Base-by-base conservation (phyloP, 305 asterid species). In the Ruellia speciosa region DNA sequence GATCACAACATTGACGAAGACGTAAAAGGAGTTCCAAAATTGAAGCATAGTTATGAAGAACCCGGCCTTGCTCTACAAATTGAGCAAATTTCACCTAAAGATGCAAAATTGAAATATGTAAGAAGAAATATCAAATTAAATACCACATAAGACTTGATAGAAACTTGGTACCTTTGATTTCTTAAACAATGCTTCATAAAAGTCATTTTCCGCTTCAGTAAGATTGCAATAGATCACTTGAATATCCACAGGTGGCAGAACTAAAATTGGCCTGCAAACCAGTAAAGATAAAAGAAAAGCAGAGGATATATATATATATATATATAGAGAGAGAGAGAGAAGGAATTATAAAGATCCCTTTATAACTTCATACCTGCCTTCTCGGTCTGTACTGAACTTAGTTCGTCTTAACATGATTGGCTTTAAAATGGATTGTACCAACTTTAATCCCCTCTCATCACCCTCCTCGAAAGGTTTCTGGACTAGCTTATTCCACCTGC, bases 1-100 rank as follows among this genome's bases (percentile, higher is more conserved):
- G 99, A 70, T 92, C 95, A 73, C 99, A 92, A 69, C 99, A 92
- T 74, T 92, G 99, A 62, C 99, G 97, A 79, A 92, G 99, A 17
- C 99, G 97, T 70, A 92, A 79, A 52, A 92, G 96, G 71, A 92
- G 78, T 75, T 92, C 99, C 81, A 92, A 66, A 57, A 92, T 92
- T 58, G 99, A 92, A 76, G 99, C 99, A 64, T 88, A 92, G 77
- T 92, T 92, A 65, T 88, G 99, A 68, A 92, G 97, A 74, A 88
- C 94, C 67, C 94, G 87, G 18, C 99, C 99, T 82, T 92, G 97
- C 88, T 86, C 97, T 63, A 92, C 94, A 84, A 86, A 92, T 66
- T 88, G 88, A 66, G 88, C 81, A 67, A 92, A 92, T 72, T 88
- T 88, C 71, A 92, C 95, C 98, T 90, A 59, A 62, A 70, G 64